These are phyloP conservation scores for Multifurca ochricompacta DNA, from an alignment of 768 basidiomycete species.

Conservation along the genomic window DNA sequence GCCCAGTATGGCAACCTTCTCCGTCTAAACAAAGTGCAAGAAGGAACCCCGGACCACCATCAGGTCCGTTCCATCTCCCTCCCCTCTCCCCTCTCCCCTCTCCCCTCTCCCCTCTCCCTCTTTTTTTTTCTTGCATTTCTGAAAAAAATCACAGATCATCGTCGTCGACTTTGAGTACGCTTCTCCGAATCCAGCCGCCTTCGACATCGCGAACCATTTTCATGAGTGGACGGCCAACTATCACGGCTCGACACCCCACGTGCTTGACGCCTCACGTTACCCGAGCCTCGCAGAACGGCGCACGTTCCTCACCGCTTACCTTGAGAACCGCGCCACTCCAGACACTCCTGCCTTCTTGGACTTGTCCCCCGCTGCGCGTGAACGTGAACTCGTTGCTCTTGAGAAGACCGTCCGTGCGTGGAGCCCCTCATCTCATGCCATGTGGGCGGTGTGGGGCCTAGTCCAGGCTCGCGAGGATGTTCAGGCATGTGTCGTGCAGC, in stretches of 20 bases:
- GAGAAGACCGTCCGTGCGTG: slow-evolving; percentile 79
- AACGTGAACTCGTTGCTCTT: slow-evolving; percentile 46
- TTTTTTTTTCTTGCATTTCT: background rate
- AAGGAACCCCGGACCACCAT: slow-evolving; percentile 62
- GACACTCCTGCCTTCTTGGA: slow-evolving; percentile 22
- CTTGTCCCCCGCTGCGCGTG: slow-evolving; percentile 25
- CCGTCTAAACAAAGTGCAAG: slow-evolving; percentile 48
- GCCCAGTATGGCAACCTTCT: slow-evolving; percentile 93
- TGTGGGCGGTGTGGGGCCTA: slow-evolving; percentile 95
- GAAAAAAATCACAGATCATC: slow-evolving; percentile 55
- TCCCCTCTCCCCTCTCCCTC: slow-evolving; percentile 19
- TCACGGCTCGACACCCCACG: slow-evolving; percentile 58
- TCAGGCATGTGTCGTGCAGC: slow-evolving; percentile 45
- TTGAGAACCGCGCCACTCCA: slow-evolving; percentile 38
- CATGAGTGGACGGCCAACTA: slow-evolving; percentile 97
- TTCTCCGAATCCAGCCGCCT: slow-evolving; percentile 83
- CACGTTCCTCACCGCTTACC: slow-evolving; percentile 83
- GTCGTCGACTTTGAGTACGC: slow-evolving; percentile 99
- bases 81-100: slow-evolving; percentile 1
- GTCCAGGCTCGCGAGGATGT: slow-evolving; percentile 80
- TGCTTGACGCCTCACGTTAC: slow-evolving; percentile 57
- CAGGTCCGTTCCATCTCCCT: slow-evolving; percentile 44
- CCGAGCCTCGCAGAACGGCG: slow-evolving; percentile 64
- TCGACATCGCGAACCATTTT: slow-evolving; percentile 96
- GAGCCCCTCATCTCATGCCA: slow-evolving; percentile 85